Conservation (phyloP, 2,329 filamentous ascomycete species). For the Colletotrichum sansevieriae region DNA sequence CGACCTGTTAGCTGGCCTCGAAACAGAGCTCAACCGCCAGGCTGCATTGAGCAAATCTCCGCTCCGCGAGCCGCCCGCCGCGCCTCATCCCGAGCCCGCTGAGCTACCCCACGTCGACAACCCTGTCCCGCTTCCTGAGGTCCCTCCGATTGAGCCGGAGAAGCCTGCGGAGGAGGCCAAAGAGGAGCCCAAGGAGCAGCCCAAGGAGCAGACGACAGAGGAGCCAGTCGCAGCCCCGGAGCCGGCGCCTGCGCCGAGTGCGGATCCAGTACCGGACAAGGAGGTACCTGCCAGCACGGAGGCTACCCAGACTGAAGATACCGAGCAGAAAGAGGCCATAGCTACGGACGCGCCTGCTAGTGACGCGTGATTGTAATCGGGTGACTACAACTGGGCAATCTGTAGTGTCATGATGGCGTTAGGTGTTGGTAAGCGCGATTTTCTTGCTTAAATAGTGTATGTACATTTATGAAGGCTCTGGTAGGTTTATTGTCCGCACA, state of each 20-base stretch:
- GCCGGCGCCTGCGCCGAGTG: neutral
- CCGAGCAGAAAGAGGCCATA: slow-evolving; percentile 15
- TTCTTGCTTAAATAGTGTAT: no score
- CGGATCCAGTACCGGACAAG: neutral
- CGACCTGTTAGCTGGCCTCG: slow-evolving; percentile 40
- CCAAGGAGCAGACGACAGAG: neutral
- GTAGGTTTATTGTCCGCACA: no score
- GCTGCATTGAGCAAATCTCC: slow-evolving; percentile 32
- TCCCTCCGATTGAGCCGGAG: slow-evolving; percentile 21
- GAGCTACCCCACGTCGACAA: slow-evolving; percentile 28
- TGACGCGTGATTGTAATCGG: neutral
- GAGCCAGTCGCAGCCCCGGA: neutral
- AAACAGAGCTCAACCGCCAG: slow-evolving; percentile 41
- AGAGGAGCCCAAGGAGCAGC: neutral
- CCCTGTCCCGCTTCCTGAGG: slow-evolving; percentile 29
- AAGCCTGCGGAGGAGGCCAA: slow-evolving; percentile 17
- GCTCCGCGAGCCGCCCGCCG: slow-evolving; percentile 30
- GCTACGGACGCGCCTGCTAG: slow-evolving; percentile 9
- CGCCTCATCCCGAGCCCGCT: slow-evolving; percentile 31
- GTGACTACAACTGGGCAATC: no score
- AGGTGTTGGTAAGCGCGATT: no score
- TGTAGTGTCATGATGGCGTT: no score
- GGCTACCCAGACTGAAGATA: neutral
- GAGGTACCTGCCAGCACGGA: neutral
- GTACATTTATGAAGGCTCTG: no score